Base-by-base conservation (phyloP, 306 rosid genomes). In the Quercus agrifolia region DNA sequence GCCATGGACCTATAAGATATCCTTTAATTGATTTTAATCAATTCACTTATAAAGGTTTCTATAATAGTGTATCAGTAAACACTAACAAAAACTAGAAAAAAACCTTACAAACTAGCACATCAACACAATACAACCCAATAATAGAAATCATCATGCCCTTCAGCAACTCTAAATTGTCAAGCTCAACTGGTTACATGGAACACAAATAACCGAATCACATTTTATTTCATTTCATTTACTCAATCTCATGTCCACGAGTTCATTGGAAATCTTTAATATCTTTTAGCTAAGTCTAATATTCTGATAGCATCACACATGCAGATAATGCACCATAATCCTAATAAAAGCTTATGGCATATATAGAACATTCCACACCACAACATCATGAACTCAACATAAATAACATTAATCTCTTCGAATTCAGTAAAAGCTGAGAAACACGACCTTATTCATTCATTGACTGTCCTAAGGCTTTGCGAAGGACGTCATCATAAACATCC, bases 401-500 rank as follows among this genome's bases (percentile, higher is more conserved):
- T 14, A 25, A 10, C 30, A 63, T 63, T 2, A 18, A 28, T 63
- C 41, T 5, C 41, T 28, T 5, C 41, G 6, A 63, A 63, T 63
- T 63, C 38, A 28, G n/a, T 18, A 31, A 68, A 33, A 68, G 52
- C 52, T 21, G 57, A 27, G 57, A 71, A 71, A 44, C 25, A 5
- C 2, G 5, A 83, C 89, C 84, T 88, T 49, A 23, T 27, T 55
- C 70, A 54, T 85, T 90, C 87, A 89, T 73, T 90, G 41, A 1
- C 80, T 19, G 23, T 88, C 30, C 44, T 83, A 56, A 41, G 46
- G 83, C 51, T 44, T 41, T 86, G 89, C 49, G 89, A 18, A 95
- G 96, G 68, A 91, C 52, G 46, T 95, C 99, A 83, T 95, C 99
- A 56, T 95, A 95, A 72, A 94, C 94, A 76, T 95, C 99, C 83